Conservation (phyloP, 2,329 filamentous ascomycete species). For the Mollisia scopiformis region DNA sequence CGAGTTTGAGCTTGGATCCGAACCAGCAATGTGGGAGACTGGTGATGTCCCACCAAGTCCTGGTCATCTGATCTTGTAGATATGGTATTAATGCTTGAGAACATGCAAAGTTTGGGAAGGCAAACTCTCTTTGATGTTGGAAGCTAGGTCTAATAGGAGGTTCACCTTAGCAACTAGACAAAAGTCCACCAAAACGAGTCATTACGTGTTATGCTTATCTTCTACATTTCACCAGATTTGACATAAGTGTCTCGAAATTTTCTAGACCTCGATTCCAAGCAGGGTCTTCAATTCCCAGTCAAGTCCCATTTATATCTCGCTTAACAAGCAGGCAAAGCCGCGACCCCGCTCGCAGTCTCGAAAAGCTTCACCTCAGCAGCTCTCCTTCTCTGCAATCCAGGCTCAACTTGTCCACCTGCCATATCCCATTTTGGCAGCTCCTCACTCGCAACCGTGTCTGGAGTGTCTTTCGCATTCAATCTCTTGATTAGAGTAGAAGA, state of each 20-base stretch:
- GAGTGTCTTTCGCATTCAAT: conserved; percentile 47
- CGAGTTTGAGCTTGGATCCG: conserved; percentile 59
- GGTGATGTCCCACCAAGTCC: conserved; percentile 62
- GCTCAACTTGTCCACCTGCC: conserved; percentile 42
- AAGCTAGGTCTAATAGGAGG: too few species aligned
- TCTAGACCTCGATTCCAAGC: too few species aligned
- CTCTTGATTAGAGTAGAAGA: conserved; percentile 45
- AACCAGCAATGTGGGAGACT: conserved; percentile 49
- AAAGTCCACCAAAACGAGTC: too few species aligned
- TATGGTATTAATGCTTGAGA: background rate
- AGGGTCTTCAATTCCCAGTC: too few species aligned
- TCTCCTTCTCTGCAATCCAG: conserved; percentile 46
- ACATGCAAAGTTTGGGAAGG: too few species aligned
- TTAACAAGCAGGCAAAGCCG: conserved; percentile 33
- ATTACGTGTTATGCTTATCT: too few species aligned
- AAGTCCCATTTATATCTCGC: background rate
- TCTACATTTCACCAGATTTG: too few species aligned
- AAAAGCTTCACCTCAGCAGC: conserved; percentile 49
- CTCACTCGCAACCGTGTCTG: conserved; percentile 44
- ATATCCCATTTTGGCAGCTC: conserved; percentile 54
- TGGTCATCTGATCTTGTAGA: conserved; percentile 2
- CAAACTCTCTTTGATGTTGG: too few species aligned
- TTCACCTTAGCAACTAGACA: too few species aligned
- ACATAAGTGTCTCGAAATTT: too few species aligned
- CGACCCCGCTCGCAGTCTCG: conserved; percentile 18